phyloP scores from a whole-genome alignment of 2,329 filamentous ascomycete genomes.

The Claviceps sp. region DNA sequence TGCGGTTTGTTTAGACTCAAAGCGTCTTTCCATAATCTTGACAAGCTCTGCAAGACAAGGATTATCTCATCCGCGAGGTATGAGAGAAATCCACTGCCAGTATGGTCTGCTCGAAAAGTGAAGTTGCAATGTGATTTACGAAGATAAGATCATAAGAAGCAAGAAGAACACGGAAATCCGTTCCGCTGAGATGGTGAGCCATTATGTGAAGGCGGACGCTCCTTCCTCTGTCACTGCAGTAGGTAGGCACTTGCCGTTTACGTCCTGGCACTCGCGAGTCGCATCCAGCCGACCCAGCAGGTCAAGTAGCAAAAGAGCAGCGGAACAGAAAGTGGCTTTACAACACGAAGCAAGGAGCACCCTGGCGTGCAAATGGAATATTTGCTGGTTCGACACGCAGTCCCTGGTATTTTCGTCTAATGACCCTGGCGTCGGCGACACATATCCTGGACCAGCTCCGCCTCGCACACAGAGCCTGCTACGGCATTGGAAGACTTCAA shows the following conservation, averaged over 20 bases:
- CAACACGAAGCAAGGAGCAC: not conserved
- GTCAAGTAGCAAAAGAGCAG: not conserved
- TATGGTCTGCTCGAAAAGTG: not conserved
- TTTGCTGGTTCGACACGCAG: not conserved
- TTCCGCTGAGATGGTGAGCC: not conserved
- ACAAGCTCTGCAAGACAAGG: not conserved
- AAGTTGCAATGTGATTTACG: not conserved
- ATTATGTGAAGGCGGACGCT: not conserved
- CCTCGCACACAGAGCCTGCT: conserved; percentile 1
- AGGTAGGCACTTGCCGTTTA: not conserved
- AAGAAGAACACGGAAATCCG: not conserved
- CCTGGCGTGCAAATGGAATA: too few species aligned
- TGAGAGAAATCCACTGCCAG: not conserved
- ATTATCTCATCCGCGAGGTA: not conserved
- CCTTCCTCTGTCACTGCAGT: not conserved
- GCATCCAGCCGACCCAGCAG: not conserved
- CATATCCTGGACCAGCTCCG: not conserved
- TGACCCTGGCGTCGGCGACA: not conserved
- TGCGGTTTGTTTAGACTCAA: not conserved
- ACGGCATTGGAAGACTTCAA: not conserved
- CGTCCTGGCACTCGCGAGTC: not conserved
- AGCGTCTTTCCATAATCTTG: not conserved
- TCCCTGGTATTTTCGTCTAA: not conserved
- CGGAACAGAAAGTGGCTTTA: not conserved
- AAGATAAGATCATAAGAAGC: too few species aligned